Evolutionary conservation across 352 stramenopile genomes (phyloP), one percentile per base, ranked within the genome.

Genomic region (Blastocystis sp.): DNA sequence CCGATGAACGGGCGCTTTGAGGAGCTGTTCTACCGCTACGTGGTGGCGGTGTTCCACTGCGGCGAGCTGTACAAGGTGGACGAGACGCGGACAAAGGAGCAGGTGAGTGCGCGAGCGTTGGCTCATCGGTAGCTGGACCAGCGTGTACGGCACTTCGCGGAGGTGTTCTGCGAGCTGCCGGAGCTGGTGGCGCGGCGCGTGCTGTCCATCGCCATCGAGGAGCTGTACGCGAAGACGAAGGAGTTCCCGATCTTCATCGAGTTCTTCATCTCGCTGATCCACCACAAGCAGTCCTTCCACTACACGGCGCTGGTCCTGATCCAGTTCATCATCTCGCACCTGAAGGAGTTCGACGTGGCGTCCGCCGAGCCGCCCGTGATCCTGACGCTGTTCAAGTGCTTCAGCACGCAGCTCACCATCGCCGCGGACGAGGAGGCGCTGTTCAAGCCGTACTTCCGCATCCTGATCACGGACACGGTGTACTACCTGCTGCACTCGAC

Each of bases 391-490:
- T 85, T 85, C 51, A 29, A 39, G 10, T 29, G 35, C 19, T 69
- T 85, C 31, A 69, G 41, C 26, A 45, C 74, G n/a, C 74, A 85
- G 51, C 41, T 85, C 9, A 85, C 65, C 41, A 62, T 85, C 29
- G 50, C 60, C 21, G 26, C 74, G 35, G 31, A 35, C 35, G 74
- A 85, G 19, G 74, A 85, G 26, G 55, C 51, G 19, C 65, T 55
- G 1, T 85, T 85, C 4, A 67, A 67, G 29, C 60, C 74, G 3
- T 69, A 63, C 50, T 50, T 85, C n/a, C 55, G 41, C 16, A 13
- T 51, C 21, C 74, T 85, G 31, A 61, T 85, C 51, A 70, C 29
- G 26, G 35, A 85, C 6, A 69, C 50, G 37, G 70, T 85, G 35
- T 59, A 69, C 2, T 31, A 50, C 10, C 55, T 85, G 16, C 41